A percentile compares a stretch with the other conserved stretches of the same genome.
Evolutionary conservation across 2,329 filamentous ascomycete genomes (phyloP).

Genomic region (Didymella lethalis): DNA sequence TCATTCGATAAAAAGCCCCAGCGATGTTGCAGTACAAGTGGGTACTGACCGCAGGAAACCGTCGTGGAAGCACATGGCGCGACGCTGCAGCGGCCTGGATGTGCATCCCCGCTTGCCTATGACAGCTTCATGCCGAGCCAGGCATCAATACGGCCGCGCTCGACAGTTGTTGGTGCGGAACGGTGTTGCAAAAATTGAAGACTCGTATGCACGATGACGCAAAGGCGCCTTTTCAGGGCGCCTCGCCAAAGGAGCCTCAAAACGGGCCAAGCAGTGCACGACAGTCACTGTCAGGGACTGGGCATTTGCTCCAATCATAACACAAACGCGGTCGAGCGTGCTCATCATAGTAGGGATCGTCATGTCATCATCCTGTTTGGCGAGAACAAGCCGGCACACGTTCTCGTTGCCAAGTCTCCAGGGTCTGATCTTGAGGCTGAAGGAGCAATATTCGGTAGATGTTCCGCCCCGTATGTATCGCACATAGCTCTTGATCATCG

Average conservation of each 20-base stretch:
- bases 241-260: conserved; percentile 27
- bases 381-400: conserved; percentile 20
- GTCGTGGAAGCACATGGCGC: conserved; percentile 10
- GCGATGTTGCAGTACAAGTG: conserved; percentile 36
- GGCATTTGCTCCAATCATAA: conserved; percentile 9
- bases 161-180: conserved; percentile 32
- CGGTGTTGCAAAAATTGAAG: conserved; percentile 32
- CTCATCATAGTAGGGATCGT: conserved; percentile 17
- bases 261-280: conserved; percentile 11
- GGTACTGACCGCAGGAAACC: conserved; percentile 26
- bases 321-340: background rate
- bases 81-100: conserved; percentile 17
- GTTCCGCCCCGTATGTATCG: background rate
- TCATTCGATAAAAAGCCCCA: conserved; percentile 28
- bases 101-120: conserved; percentile 22
- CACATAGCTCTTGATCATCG: background rate
- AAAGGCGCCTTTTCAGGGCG: conserved; percentile 22
- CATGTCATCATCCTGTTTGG: conserved; percentile 13
- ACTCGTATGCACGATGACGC: conserved; percentile 37
- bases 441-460: conserved; percentile 16
- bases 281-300: conserved; percentile 11
- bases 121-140: conserved; percentile 30
- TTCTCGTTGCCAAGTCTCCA: conserved; percentile 19
- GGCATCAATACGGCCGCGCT: conserved; percentile 41
- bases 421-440: conserved; percentile 20